Base-by-base conservation (phyloP, 2,329 filamentous ascomycete genomes). In the Trichoderma guizhouense region DNA sequence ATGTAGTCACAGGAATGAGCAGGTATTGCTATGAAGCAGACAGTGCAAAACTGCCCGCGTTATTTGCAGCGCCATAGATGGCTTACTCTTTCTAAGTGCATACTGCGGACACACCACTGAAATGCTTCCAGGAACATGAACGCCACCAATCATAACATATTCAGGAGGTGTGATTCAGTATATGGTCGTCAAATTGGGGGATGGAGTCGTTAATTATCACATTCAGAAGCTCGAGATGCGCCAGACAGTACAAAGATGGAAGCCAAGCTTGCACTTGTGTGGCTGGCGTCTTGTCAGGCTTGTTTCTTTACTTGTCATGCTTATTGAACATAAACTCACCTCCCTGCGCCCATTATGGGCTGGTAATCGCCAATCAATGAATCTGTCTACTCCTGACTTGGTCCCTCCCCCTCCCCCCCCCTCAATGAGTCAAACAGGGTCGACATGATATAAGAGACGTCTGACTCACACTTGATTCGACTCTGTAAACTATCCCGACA, bases 251-350 rank as follows among this genome's bases (percentile, higher is more conserved):
- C 69, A 83, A 80, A 80, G 3, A 79, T 72, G 70, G 77, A 76
- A 7, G 79, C 76, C 24, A 83, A 71, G 4, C 79, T 76, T 24
- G 78, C 75, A 2, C 79, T 82, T 7, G 82, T 83, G 71, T 84
- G 34, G 60, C 66, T 69, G 18, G 34, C 26, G 21, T 18, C 8
- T 18, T 12, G 36, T 61, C 43, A 69, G 36, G 9, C n/a, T 43
- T n/a, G 51, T 67, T 15, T 30, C 21, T 28, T 43, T 36, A 28
- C 18, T 11, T 7, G 8, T 21, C 26, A 53, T 11, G 14, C 14
- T 5, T 1, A 9, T 8, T 51, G 7, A 11, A 32, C 8, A 24
- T 36, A 11, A 60, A 58, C 47, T 57, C 11, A 71, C 47, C 69
- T 65, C n/a, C 60, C 51, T 15, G 69, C 47, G 3, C 15, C 32